Percentiles rank a stretch among this genome's conserved stretches.
phyloP scores from a whole-genome alignment of 2,329 filamentous ascomycete species.

The Grosmannia serpens region DNA sequence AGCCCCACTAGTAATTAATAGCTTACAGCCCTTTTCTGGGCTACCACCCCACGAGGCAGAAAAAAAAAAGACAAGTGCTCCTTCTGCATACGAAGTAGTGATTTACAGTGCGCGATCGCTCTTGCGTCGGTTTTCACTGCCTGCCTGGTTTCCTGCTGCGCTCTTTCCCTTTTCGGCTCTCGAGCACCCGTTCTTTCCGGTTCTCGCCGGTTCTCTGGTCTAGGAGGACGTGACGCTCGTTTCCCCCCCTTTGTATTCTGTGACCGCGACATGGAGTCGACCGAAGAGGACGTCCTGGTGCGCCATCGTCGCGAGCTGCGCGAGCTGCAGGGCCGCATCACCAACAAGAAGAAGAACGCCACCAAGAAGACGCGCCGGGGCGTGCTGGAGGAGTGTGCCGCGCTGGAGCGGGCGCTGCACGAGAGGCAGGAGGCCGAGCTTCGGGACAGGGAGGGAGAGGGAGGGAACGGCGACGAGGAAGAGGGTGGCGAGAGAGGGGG shows the following conservation, averaged over 20 bases:
- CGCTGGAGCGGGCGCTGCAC: constrained; percentile 53
- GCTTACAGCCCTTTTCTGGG: too few species aligned
- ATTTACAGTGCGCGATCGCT: background rate
- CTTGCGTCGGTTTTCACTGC: background rate
- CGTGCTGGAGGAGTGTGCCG: constrained; percentile 64
- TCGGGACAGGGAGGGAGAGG: constrained; percentile 22
- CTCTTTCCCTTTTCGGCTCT: background rate
- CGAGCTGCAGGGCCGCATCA: constrained; percentile 75
- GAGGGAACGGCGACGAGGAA: constrained; percentile 11
- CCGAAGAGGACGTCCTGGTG: constrained; percentile 62
- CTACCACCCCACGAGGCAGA: background rate
- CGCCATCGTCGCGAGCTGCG: constrained; percentile 81
- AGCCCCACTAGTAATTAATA: background rate
- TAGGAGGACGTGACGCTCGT: background rate
- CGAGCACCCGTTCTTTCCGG: background rate
- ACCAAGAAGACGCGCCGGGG: constrained; percentile 76
- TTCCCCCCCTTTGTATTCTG: background rate
- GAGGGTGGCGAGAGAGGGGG: constrained; percentile 12
- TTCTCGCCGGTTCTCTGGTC: background rate
- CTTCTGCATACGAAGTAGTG: too few species aligned
- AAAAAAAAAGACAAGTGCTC: background rate
- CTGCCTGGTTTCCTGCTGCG: background rate
- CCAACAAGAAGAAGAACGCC: constrained; percentile 93
- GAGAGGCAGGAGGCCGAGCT: constrained; percentile 56
- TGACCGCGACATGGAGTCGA: constrained; percentile 29